phyloP scores from a whole-genome alignment of 148 eudicot genomes.

The Fallopia convolvulus region DNA sequence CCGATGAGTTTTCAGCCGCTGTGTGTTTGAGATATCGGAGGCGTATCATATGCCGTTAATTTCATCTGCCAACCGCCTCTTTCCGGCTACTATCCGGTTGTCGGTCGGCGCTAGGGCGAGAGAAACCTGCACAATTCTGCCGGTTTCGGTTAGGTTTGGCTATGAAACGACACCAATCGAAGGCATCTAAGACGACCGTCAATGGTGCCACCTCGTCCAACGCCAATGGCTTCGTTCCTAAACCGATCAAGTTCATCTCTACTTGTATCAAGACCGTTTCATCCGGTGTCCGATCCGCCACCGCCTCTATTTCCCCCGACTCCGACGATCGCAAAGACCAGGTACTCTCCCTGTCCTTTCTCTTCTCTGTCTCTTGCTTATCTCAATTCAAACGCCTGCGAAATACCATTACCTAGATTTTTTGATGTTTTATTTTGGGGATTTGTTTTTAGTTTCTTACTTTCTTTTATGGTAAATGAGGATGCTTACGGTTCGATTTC shows the following conservation, averaged over 20 bases:
- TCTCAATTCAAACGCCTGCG: not conserved
- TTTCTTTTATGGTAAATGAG: not conserved
- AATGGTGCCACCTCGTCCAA: not conserved
- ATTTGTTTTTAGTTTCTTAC: not conserved
- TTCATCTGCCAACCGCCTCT: not conserved
- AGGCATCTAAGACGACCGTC: not conserved
- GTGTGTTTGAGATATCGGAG: not conserved
- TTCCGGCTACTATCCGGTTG: conserved; percentile 28
- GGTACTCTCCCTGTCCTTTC: conserved; percentile 28
- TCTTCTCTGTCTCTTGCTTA: not conserved
- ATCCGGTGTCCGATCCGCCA: conserved; percentile 81
- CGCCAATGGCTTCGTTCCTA: conserved; percentile 49
- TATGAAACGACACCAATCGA: conserved; percentile 49
- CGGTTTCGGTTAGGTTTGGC: conserved; percentile 15
- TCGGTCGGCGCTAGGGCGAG: conserved; percentile 9
- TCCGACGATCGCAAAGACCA: conserved; percentile 65
- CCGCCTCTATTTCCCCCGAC: conserved; percentile 49
- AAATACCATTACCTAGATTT: not conserved
- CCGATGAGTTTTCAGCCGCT: not conserved
- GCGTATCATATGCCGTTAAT: not conserved
- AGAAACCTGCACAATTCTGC: not conserved
- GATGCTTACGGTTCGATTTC: not conserved
- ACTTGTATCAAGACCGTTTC: conserved; percentile 88
- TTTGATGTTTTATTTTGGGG: no score
- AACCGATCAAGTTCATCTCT: conserved; percentile 68